Percentiles rank a stretch among this genome's conserved stretches.
Conservation (phyloP, 441 rosid genomes). For the Corymbia citriodora region DNA sequence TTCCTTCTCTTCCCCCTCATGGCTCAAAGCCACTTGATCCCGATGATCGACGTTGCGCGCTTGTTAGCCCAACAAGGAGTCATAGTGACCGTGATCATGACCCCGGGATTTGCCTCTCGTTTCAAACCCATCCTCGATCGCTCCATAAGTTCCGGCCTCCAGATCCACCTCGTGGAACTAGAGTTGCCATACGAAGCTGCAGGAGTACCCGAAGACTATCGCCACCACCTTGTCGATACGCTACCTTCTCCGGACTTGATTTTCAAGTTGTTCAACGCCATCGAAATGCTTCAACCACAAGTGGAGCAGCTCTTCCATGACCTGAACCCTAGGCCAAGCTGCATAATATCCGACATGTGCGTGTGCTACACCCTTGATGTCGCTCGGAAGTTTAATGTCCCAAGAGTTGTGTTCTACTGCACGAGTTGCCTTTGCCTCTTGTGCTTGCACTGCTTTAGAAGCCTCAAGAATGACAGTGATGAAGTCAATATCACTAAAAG, state of each 20-base stretch:
- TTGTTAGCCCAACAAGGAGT: not conserved
- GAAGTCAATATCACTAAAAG: not conserved
- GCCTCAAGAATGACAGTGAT: not conserved
- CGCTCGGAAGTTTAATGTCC: not conserved
- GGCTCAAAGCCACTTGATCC: not conserved
- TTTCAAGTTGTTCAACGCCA: not conserved
- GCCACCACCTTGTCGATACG: not conserved
- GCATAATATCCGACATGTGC: not conserved
- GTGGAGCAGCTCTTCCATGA: not conserved
- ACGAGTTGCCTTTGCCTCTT: not conserved
- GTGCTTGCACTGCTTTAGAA: not conserved
- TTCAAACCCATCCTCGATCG: not conserved
- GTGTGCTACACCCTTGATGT: not conserved
- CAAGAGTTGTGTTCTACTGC: not conserved
- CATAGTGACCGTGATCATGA: not conserved
- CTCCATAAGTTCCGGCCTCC: not conserved
- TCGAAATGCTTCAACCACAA: not conserved
- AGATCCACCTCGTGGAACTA: not conserved
- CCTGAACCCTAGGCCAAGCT: not conserved
- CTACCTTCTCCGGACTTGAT: not conserved
- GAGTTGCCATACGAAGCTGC: not conserved
- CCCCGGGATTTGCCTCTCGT: not conserved
- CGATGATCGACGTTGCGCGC: not conserved
- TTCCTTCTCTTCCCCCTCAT: not conserved
- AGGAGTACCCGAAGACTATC: not conserved